A percentile compares a stretch with the other conserved stretches of the same genome.
Evolutionary conservation across 768 basidiomycete species (phyloP).

Genomic region (Mycena leptocephala): DNA sequence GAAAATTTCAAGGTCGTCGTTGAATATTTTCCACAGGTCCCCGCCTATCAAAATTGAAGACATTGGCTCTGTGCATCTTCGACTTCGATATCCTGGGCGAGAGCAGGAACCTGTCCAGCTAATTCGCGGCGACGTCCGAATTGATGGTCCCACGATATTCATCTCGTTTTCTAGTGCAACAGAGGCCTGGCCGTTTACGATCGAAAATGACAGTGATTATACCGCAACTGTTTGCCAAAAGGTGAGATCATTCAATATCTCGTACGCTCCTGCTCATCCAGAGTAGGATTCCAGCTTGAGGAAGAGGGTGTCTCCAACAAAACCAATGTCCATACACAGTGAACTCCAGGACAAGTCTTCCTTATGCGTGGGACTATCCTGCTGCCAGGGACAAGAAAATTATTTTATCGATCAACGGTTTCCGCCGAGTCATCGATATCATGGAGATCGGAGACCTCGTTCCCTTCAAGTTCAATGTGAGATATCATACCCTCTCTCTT

Average conservation of each 20-base stretch:
- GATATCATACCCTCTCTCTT: conserved; percentile 38
- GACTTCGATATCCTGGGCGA: conserved; percentile 65
- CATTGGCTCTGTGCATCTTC: conserved; percentile 88
- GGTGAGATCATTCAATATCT: conserved; percentile 55
- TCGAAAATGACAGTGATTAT: conserved; percentile 92
- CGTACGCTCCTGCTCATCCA: not conserved
- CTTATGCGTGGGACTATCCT: conserved; percentile 96
- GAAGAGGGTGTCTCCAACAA: conserved; percentile 54
- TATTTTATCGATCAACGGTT: conserved; percentile 72
- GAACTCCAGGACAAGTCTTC: conserved; percentile 64
- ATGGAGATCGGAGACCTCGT: conserved; percentile 96
- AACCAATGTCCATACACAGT: conserved; percentile 70
- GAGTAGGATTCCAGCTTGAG: conserved; percentile 63
- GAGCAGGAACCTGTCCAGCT: conserved; percentile 62
- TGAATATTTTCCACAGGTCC: conserved; percentile 72
- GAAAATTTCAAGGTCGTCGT: conserved; percentile 8
- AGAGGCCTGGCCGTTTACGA: conserved; percentile 89
- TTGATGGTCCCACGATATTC: conserved; percentile 93
- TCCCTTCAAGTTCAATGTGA: conserved; percentile 89
- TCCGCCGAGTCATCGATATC: conserved; percentile 84
- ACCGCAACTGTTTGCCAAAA: conserved; percentile 80
- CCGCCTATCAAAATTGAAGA: conserved; percentile 93
- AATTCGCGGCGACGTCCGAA: conserved; percentile 82
- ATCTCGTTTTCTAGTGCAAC: conserved; percentile 78
- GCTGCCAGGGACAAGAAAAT: conserved; percentile 88